Base-by-base conservation (phyloP, 495 filamentous ascomycete species). In the Daldinia vernicosa region DNA sequence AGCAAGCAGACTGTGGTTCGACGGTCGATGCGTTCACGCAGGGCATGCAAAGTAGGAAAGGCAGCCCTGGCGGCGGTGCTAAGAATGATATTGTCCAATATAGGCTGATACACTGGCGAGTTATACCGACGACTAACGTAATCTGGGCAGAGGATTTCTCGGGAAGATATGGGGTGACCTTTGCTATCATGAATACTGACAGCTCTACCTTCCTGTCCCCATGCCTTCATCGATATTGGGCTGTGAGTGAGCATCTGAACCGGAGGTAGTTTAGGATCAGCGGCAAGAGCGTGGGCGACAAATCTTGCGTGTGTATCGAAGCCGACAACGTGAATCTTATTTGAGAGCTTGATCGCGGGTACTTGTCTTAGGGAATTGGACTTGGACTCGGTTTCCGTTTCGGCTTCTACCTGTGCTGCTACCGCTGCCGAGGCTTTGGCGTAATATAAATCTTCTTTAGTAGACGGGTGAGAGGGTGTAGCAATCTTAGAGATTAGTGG, bases 1-100 rank as follows among this genome's bases (percentile, higher is more conserved):
- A 97, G 74, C 24, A 99, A 87, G 40, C 91, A 84, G 32, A 99
- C 85, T 0, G 94, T 94, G 3, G 93, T 93, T 14, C 87, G 80
- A 4, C 83, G 80, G 33, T 87, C 87, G n/a, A 99, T 81, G 8
- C 93, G 86, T 67, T 92, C 84, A 6, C 77, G 77, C 45, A 98
- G 82, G 1, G 77, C 66, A 27, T 76, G 63, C 17, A 98, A 74
- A 2, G 89, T 89, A 2, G 80, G 69, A 9, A 88, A 69, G 0
- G 88, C 70, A 6, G 84, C 78, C 0, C 89, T 82, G 68, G 92
- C 88, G 11, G 86, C 84, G 2, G 90, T 88, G 67, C 74, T 72
- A 26, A 98, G 82, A 56, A 99, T 88, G 35, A 98, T 84, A 74
- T 93, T 91, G 50, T 90, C 81, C 62, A 99, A 89, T 8, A 83